A percentile compares a stretch with the other conserved stretches of the same genome.
Conservation (phyloP, 2,329 filamentous ascomycete genomes). For the Pseudogymnoascus sp. region DNA sequence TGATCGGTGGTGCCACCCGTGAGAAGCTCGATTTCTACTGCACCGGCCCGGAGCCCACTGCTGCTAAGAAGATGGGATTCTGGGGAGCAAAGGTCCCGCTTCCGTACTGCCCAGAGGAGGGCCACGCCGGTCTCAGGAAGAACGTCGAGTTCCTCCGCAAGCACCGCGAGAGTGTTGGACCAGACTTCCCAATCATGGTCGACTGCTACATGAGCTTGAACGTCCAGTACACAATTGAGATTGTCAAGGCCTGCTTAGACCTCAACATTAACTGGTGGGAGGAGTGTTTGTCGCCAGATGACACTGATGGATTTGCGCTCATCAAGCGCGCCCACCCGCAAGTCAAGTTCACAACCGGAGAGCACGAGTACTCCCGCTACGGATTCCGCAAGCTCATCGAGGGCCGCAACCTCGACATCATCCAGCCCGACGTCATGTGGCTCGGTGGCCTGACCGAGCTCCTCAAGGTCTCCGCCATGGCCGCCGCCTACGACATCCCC, state of each 20-base stretch:
- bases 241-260: slow-evolving; percentile 74
- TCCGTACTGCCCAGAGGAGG: slow-evolving; percentile 84
- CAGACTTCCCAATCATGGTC: slow-evolving; percentile 87
- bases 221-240: slow-evolving; percentile 84
- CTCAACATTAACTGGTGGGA: slow-evolving; percentile 97
- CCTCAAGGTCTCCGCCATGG: slow-evolving; percentile 80
- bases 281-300: slow-evolving; percentile 84
- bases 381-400: slow-evolving; percentile 93
- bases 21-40: slow-evolving; percentile 87
- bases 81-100: slow-evolving; percentile 84
- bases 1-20: slow-evolving; percentile 85
- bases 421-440: slow-evolving; percentile 98
- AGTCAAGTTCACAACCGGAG: slow-evolving; percentile 89
- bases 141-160: slow-evolving; percentile 83
- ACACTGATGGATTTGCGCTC: slow-evolving; percentile 81
- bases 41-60: slow-evolving; percentile 75
- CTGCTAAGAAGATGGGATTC: slow-evolving; percentile 81
- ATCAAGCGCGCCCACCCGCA: slow-evolving; percentile 87
- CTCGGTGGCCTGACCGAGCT: slow-evolving; percentile 87
- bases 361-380: slow-evolving; percentile 91
- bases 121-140: slow-evolving; percentile 71
- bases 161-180: slow-evolving; percentile 76
- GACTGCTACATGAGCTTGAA: slow-evolving; percentile 97
- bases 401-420: slow-evolving; percentile 83
- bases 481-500: slow-evolving; percentile 86